Conservation (phyloP, 441 rosid genomes). For the Biscutella auriculata region DNA sequence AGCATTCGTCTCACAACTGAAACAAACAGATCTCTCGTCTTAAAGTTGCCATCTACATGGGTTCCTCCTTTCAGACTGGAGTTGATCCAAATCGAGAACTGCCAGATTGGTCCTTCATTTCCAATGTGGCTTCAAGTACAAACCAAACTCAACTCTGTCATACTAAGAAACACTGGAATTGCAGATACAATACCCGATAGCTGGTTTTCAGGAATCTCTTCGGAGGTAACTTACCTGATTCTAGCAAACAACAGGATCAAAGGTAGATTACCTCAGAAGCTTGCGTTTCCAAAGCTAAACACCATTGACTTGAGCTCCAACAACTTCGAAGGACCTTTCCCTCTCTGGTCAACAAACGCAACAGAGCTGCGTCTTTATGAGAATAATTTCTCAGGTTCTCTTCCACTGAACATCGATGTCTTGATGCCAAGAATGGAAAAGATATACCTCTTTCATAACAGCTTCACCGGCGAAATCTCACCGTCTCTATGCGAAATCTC, state of each 20-base stretch:
- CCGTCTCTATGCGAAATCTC: constrained; percentile 35
- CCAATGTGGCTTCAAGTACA: constrained; percentile 27
- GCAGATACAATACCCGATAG: constrained; percentile 13
- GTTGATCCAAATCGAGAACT: constrained; percentile 22
- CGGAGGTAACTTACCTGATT: constrained; percentile 16
- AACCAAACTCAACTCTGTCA: constrained; percentile 21
- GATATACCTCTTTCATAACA: constrained; percentile 31
- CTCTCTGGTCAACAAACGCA: constrained; percentile 41
- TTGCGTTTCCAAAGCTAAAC: constrained; percentile 20
- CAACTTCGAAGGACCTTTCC: constrained; percentile 23
- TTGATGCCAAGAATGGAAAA: constrained; percentile 40
- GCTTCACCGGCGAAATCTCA: constrained; percentile 33
- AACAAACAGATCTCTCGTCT: constrained; percentile 16
- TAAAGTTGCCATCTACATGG: constrained; percentile 27
- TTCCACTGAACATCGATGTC: constrained; percentile 31
- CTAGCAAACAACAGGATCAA: constrained; percentile 25
- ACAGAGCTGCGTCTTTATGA: constrained; percentile 30
- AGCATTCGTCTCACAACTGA: constrained; percentile 8
- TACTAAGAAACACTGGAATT: constrained; percentile 18
- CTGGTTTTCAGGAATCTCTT: constrained; percentile 14
- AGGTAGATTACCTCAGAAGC: constrained; percentile 23
- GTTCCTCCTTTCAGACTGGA: constrained; percentile 32
- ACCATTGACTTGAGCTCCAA: constrained; percentile 22
- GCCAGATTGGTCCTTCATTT: constrained; percentile 20
- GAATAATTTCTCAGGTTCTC: constrained; percentile 43